Base-by-base conservation (phyloP, 495 filamentous ascomycete species). In the Penicillium maclennaniae region DNA sequence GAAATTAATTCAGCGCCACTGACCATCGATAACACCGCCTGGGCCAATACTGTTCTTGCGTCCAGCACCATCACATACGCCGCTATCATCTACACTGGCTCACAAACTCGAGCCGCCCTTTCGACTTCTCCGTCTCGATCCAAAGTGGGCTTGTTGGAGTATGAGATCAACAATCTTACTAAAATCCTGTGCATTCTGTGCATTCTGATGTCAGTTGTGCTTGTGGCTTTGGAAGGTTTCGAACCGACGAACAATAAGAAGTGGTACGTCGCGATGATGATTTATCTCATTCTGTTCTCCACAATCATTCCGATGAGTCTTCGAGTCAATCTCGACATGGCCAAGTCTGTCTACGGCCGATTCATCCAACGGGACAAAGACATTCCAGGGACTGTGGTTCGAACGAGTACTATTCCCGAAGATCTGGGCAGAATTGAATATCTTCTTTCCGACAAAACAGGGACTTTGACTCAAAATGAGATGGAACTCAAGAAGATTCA, bases 401-500 rank as follows among this genome's bases (percentile, higher is more conserved):
- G 93, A 49, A 99, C 93, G 6, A 95, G 89, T 61, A 99, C 93
- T 3, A 99, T 99, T 40, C 93, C 93, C 0, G 93, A 99, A 67
- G 93, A 99, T 65, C 75, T 99, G 14, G 93, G 93, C 15, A 80
- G 93, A 38, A 92, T 99, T 39, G 93, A 99, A 70, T 99, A 97
- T 62, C 78, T 99, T 10, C 79, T 99, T 14, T 96, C 88, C 53
- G 93, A 99, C 69, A 99, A 99, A 69, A 99, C 93, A 8, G 93
- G 93, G 8, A 99, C 93, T 10, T 70, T 99, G 49, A 99, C 93
- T 10, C 91, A 97, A 62, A 99, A 99, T 66, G 84, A 97, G 59
- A 97, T 97, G 92, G 93, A 96, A 69, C 81, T 99, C 78, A 95
- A 92, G 63, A 99, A 97, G 70, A 92, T 97, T 25, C 95, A 97